These are phyloP conservation scores for Actinomortierella wolfii DNA, from an alignment of 371 early-diverging fungal species.

Conservation along the genomic window DNA sequence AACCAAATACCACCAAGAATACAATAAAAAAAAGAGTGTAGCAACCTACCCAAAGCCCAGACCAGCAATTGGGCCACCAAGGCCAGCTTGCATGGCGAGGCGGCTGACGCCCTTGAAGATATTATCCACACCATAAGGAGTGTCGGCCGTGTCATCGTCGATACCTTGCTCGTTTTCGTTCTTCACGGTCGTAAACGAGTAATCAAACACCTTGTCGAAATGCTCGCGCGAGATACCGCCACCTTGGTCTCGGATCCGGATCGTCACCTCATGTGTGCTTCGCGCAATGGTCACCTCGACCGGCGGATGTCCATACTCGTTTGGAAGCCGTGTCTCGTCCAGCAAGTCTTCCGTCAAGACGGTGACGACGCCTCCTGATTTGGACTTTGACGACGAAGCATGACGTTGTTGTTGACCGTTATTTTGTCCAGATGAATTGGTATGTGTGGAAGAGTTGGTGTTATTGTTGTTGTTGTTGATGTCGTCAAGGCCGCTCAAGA, in stretches of 20 bases:
- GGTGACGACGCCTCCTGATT: too few relatives aligned
- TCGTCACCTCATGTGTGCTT: slow-evolving; percentile 78
- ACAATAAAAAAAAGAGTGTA: not conserved
- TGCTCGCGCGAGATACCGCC: slow-evolving; percentile 88
- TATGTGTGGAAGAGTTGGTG: too few relatives aligned
- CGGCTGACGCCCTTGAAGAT: slow-evolving; percentile 68
- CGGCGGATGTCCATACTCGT: slow-evolving; percentile 59
- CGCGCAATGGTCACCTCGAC: slow-evolving; percentile 88
- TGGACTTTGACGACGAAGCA: too few relatives aligned
- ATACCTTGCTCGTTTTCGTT: slow-evolving; percentile 58
- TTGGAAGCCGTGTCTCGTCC: slow-evolving; percentile 24
- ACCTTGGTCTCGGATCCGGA: slow-evolving; percentile 92
- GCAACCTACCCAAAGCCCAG: slow-evolving; percentile 59
- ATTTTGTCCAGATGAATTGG: too few relatives aligned
- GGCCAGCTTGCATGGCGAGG: slow-evolving; percentile 79
- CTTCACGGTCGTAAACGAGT: slow-evolving; percentile 90
- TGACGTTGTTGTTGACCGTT: too few relatives aligned
- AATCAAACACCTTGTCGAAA: slow-evolving; percentile 85
- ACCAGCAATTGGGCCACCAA: slow-evolving; percentile 86
- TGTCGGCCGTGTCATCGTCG: slow-evolving; percentile 48
- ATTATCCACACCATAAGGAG: slow-evolving; percentile 43
- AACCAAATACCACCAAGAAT: not conserved
- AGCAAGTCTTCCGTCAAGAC: slow-evolving; percentile 5
- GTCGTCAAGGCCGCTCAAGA: too few relatives aligned
- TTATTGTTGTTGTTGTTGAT: too few relatives aligned